phyloP scores from a whole-genome alignment of 306 rosid genomes.

The Pyrus communis region DNA sequence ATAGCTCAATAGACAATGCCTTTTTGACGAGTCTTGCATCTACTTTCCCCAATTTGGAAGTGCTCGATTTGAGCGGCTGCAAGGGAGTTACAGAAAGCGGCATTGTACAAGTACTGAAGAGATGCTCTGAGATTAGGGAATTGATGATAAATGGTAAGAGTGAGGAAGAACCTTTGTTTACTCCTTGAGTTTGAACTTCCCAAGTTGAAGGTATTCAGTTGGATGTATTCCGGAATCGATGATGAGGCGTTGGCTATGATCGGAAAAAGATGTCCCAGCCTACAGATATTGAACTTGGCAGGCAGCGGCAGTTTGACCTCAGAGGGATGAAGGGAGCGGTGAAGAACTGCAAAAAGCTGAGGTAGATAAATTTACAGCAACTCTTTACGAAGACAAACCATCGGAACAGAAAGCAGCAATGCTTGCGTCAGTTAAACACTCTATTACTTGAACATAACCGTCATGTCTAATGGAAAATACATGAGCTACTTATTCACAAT shows the following conservation, averaged over 20 bases:
- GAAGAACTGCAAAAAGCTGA: constrained; percentile 40
- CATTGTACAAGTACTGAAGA: constrained; percentile 29
- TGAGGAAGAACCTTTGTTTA: constrained; percentile 17
- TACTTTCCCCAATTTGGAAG: constrained; percentile 39
- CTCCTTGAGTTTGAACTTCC: constrained; percentile 34
- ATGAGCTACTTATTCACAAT: not conserved
- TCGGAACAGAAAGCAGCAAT: not conserved
- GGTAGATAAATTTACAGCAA: constrained; percentile 37
- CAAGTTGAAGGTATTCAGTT: constrained; percentile 36
- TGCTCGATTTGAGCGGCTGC: constrained; percentile 40
- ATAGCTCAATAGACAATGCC: constrained; percentile 10
- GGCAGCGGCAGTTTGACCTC: constrained; percentile 42
- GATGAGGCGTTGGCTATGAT: constrained; percentile 46
- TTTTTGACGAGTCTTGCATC: constrained; percentile 23
- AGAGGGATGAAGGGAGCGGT: constrained; percentile 52
- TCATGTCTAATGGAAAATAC: not conserved
- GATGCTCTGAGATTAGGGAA: constrained; percentile 39
- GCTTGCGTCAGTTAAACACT: not conserved
- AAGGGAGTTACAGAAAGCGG: constrained; percentile 30
- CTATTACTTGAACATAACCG: not conserved
- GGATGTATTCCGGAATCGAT: constrained; percentile 27
- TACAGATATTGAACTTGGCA: constrained; percentile 32
- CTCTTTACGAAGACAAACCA: not conserved
- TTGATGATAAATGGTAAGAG: constrained; percentile 27
- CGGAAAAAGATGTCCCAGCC: constrained; percentile 41